phyloP scores from a whole-genome alignment of 2,329 filamentous ascomycete genomes.

The Ceratocystis cacaofunesta region DNA sequence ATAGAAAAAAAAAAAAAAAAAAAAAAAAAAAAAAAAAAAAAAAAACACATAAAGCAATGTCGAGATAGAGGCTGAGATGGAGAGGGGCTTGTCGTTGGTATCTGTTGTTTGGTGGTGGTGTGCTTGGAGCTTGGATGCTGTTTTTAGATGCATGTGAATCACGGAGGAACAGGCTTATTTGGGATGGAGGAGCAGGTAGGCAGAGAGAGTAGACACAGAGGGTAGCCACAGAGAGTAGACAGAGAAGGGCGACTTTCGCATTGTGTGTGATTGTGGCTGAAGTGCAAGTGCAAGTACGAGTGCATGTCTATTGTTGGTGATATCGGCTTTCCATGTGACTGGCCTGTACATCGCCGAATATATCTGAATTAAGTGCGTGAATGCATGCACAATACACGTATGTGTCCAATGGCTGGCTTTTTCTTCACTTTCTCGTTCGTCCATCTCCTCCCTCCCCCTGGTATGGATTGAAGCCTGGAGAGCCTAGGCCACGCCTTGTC shows the following conservation, averaged over 20 bases:
- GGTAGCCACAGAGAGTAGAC: background rate
- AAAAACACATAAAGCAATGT: background rate
- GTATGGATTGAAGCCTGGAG: no score
- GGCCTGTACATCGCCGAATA: no score
- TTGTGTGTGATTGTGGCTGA: background rate
- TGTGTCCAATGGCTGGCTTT: no score
- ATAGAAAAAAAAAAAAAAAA: background rate
- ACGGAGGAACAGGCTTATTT: background rate
- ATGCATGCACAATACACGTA: no score
- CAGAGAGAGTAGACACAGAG: background rate
- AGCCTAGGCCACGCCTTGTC: background rate
- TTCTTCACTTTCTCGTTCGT: background rate
- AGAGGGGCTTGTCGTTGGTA: background rate
- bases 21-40: background rate
- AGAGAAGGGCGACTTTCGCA: background rate
- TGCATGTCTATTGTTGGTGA: no score
- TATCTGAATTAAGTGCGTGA: no score
- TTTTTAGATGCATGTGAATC: slow-evolving; percentile 7
- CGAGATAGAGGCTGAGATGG: background rate
- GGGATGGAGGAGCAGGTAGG: background rate
- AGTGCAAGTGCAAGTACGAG: no score
- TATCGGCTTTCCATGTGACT: no score
- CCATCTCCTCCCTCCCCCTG: background rate
- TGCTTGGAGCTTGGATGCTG: background rate
- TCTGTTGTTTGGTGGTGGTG: background rate